Base-by-base conservation (phyloP, 345 rosid species). In the Triadica sebifera region DNA sequence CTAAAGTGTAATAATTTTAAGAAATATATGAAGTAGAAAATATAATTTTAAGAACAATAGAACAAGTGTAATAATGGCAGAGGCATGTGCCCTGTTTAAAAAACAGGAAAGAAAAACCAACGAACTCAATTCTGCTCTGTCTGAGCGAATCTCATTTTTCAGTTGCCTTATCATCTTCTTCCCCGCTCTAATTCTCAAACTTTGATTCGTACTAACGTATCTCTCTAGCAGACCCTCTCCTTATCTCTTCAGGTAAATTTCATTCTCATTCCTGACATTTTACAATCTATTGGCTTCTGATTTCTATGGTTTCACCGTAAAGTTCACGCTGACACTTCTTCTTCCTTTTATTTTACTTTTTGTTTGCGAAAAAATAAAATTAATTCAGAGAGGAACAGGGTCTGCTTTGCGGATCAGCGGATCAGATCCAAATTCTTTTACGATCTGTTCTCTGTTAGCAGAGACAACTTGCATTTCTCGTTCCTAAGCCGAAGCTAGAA, bases 171-270 rank as follows among this genome's bases (percentile, higher is more conserved):
- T 22, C 62, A 58, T 65, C 69, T 11, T 13, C 37, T 65, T 12
- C 29, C 4, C 17, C 58, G n/a, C 70, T 63, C n/a, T n/a, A 38
- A 34, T 41, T 41, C 46, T 76, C 20, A 24, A 60, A 39, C 29
- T 38, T 49, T 4, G 45, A 41, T 62, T 61, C 12, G 47, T 0
- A n/a, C 5, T 68, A 45, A 17, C 47, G 13, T 63, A 43, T 15
- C 60, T 62, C 20, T 38, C 65, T 8, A 12, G 70, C 75, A 77
- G 80, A 46, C 76, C 80, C 65, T 70, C 50, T 70, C 53, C 72
- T 71, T 56, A 49, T 65, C 67, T 29, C 67, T 34, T 9, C 65
- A 25, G 79, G 58, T 50, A 52, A 25, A 47, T 24, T 59, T 37
- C 78, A 15, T 39, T 22, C n/a, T 53, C 12, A 39, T 12, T 41